Conservation (phyloP, 169 alveolate species). For the Cryptosporidium ubiquitum region DNA sequence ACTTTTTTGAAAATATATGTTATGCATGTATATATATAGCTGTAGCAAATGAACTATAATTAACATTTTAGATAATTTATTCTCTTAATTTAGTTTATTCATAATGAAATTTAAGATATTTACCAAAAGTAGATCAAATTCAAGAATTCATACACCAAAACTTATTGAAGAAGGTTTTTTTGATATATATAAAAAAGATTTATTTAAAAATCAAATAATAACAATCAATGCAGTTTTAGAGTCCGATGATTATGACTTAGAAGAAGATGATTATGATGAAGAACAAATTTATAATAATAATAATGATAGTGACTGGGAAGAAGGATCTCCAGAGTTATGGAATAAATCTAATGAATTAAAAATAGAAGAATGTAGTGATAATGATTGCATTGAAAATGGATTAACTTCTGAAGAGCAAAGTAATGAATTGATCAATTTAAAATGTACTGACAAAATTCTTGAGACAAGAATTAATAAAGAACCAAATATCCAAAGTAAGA, state of each 20-base stretch:
- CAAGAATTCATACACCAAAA: slow-evolving; percentile 43
- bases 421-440: too few relatives aligned
- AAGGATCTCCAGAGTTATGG: not conserved
- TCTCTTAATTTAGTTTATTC: not conserved
- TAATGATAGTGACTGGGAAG: not conserved
- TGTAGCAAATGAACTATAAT: too few relatives aligned
- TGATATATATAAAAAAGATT: slow-evolving; percentile 5
- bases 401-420: not conserved
- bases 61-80: not conserved
- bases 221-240: slow-evolving; percentile 2
- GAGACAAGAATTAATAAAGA: too few relatives aligned
- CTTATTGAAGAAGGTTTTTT: slow-evolving; percentile 11
- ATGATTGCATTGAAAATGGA: not conserved
- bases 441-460: too few relatives aligned
- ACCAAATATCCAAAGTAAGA: not conserved
- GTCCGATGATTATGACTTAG: not conserved
- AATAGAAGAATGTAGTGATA: not conserved
- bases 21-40: not conserved
- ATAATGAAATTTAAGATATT: slow-evolving; percentile 41
- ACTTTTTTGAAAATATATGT: not conserved
- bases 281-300: not conserved
- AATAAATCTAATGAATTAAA: not conserved
- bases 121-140: slow-evolving; percentile 35
- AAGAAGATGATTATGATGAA: not conserved
- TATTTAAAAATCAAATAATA: not conserved